Evolutionary conservation across 73 alveolate species (phyloP).

Genomic region (Tetrahymena borealis): DNA sequence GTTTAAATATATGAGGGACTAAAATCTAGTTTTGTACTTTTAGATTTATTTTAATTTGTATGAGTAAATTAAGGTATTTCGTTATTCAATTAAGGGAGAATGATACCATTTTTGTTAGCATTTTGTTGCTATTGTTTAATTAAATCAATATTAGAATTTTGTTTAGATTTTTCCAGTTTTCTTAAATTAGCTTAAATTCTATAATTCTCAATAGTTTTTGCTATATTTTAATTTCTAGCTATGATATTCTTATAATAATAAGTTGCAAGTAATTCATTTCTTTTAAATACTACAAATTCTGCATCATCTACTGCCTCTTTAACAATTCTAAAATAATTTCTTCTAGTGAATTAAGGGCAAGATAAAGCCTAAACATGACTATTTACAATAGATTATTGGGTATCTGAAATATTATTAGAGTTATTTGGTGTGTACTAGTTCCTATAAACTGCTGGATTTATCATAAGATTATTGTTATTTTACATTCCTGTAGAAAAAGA

Average conservation of each 20-base stretch:
- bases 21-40: no score
- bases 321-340: not conserved
- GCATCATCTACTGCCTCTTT: not conserved
- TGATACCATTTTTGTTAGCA: not conserved
- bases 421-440: not conserved
- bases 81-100: not conserved
- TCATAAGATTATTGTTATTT: not conserved
- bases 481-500: not conserved
- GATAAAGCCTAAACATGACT: not conserved
- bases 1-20: no score
- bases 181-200: not conserved
- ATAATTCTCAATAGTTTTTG: not conserved
- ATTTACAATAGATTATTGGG: not conserved
- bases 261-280: not conserved
- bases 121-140: not conserved
- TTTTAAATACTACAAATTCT: not conserved
- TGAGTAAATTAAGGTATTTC: no score
- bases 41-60: no score
- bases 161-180: not conserved
- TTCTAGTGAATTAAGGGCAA: not conserved
- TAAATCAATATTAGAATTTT: no score
- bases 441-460: not conserved
- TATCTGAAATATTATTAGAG: not conserved
- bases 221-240: not conserved
- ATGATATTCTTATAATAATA: not conserved